Conservation (phyloP, 176 grass and related monocot species). For the Puccinellia tenuiflora region DNA sequence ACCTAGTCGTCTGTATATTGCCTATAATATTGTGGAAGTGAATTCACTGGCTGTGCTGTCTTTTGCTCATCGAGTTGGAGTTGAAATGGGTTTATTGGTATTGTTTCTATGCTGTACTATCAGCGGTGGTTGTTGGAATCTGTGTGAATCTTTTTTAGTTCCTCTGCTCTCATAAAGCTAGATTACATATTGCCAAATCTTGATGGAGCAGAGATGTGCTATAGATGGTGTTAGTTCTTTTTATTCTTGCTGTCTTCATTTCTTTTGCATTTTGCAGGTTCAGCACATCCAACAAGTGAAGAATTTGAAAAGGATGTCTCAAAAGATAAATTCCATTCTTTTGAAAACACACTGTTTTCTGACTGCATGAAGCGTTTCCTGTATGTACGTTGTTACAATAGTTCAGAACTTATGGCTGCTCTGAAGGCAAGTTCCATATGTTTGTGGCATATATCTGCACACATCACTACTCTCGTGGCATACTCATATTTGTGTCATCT, state of each 20-base stretch:
- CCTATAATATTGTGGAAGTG: not conserved
- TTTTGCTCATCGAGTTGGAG: not conserved
- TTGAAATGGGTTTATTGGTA: not conserved
- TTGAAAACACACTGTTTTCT: conserved; percentile 39
- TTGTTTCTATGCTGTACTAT: not conserved
- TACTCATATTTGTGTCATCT: not conserved
- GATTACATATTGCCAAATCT: not conserved
- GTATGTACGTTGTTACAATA: conserved; percentile 68
- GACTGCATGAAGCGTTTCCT: conserved; percentile 80
- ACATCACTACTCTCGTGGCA: conserved; percentile 1
- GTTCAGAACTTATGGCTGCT: conserved; percentile 64
- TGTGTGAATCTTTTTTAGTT: not conserved
- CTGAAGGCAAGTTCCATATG: conserved; percentile 58
- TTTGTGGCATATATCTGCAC: not conserved
- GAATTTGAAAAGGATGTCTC: conserved; percentile 25
- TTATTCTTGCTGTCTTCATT: not conserved
- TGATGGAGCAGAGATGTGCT: not conserved
- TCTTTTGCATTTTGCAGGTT: conserved; percentile 39
- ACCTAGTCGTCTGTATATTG: not conserved
- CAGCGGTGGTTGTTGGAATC: not conserved
- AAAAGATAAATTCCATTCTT: conserved; percentile 15
- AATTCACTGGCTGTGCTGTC: not conserved
- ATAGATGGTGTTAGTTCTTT: not conserved
- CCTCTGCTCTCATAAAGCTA: not conserved
- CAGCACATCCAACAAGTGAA: conserved; percentile 26